Base-by-base conservation (phyloP, 495 filamentous ascomycete species). In the Wilcoxina mikolae region DNA sequence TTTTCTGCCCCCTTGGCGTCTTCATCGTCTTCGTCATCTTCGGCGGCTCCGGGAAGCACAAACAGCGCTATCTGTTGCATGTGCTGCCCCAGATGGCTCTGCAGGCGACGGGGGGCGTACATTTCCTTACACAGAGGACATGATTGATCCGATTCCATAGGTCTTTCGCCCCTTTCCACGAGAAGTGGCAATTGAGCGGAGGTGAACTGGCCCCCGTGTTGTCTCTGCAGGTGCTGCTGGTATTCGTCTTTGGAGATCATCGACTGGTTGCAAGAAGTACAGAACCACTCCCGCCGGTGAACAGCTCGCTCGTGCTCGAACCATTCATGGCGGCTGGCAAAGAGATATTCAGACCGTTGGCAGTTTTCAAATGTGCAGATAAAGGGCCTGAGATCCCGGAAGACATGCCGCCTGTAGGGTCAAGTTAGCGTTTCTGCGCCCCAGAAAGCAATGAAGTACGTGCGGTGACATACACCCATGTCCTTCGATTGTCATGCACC, bases 61-160 rank as follows among this genome's bases (percentile, higher is more conserved):
- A 64, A 63, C 10, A 65, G 23, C 0, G 61, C 60, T 10, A 65
- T 39, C 28, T 65, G 61, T 41, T 65, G 56, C 60, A 65, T 56
- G 53, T 65, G 61, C 9, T 18, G 51, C 18, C 53, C 56, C 12
- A 65, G 39, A 33, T 65, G 61, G n/a, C 54, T 56, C 27, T 53
- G 50, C 12, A 65, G 53, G 2, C 17, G 35, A 17, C n/a, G 10
- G 25, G 46, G 41, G 41, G 3, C 3, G 43, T 53, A 53, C 18
- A 0, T 41, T 25, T 41, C 43, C 22, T 35, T 11, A 29, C 60
- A 63, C 31, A 63, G 42, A 2, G 58, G 59, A 18, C 57, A 61
- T 1, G 9, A 1, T 41, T 59, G 57, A 12, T 47, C 35, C 5
- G 28, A 28, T 2, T 61, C 27, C 23, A 53, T 56, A 20, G 48